Evolutionary conservation across 2,329 filamentous ascomycete genomes (phyloP), one percentile per base, ranked within the genome.

Genomic region (Catunica adiposa): DNA sequence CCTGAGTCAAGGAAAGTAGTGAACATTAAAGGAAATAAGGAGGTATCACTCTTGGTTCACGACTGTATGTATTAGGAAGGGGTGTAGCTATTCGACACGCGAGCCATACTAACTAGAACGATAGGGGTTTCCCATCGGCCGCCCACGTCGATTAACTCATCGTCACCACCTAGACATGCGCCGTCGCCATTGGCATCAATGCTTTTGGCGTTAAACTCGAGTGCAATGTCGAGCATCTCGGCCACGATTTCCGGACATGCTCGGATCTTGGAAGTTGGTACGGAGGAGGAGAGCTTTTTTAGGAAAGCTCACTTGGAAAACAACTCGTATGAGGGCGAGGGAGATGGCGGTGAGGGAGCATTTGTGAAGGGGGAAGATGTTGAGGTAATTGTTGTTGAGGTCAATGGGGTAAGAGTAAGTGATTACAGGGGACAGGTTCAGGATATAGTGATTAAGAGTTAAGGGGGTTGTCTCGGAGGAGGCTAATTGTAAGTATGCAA

Each of bases 351-450:
- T 0, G 71, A 76, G 34, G 76, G 78, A 64, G 82, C 78, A 64
- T 86, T 89, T 67, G 78, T 94, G 44, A 84, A 83, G 38, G 86
- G 84, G 2, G 84, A 88, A 64, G 85, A 92, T 66, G 89, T 94
- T 1, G 77, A 85, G 51, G 89, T 96, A 5, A 87, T 97, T 34
- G 78, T 90, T 4, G 92, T 97, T 6, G 79, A 77, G 62, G 87
- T 97, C 62, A 78, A 77, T 63, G 86, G 89, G 65, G 89, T 92
- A 51, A 78, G 89, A 63, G 94, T 94, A 63, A 89, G 86, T 61
- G 92, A 95, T 67, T 95, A 86, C 85, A 95, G 95, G 71, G 90
- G 92, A n/a, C 80, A 82, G 14, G 88, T 97, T 3, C 80, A 84
- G 63, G 90, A 97, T 22, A 31, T 58, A 15, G 44, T 23, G 14